Conservation (phyloP, 768 basidiomycete species). For the Rhizopogon roseolus region DNA sequence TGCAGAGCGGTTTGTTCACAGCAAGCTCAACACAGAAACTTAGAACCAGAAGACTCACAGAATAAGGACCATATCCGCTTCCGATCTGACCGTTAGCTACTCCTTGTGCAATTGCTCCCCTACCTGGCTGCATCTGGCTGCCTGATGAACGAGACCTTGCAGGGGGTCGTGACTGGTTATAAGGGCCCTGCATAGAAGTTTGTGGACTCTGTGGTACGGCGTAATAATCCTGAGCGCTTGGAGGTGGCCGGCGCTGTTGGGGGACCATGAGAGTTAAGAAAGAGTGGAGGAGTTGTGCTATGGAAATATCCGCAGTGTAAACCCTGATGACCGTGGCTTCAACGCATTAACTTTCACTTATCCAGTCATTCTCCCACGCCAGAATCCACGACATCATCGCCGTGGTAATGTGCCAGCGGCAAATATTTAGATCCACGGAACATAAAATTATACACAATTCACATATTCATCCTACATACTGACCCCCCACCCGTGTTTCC, state of each 20-base stretch:
- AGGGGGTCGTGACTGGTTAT: conserved; percentile 16
- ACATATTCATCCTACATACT: conserved; percentile 52
- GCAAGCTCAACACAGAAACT: conserved; percentile 1
- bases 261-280: conserved; percentile 22
- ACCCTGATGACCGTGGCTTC: conserved; percentile 16
- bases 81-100: conserved; percentile 82
- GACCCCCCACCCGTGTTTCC: conserved; percentile 74
- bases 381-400: neutral
- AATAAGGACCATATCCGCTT: conserved; percentile 80
- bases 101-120: conserved; percentile 62
- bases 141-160: conserved; percentile 23
- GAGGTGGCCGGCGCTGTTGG: conserved; percentile 38
- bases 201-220: conserved; percentile 63
- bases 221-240: conserved; percentile 52
- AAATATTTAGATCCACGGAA: neutral
- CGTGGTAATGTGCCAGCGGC: neutral
- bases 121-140: conserved; percentile 30
- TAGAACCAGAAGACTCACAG: conserved; percentile 43
- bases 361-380: conserved; percentile 12
- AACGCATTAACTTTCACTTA: conserved; percentile 15
- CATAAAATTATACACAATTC: conserved; percentile 3
- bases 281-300: conserved; percentile 6
- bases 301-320: conserved; percentile 6
- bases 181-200: conserved; percentile 23
- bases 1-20: conserved; percentile 4